Base-by-base conservation (phyloP, 345 rosid species). In the Heritiera littoralis region DNA sequence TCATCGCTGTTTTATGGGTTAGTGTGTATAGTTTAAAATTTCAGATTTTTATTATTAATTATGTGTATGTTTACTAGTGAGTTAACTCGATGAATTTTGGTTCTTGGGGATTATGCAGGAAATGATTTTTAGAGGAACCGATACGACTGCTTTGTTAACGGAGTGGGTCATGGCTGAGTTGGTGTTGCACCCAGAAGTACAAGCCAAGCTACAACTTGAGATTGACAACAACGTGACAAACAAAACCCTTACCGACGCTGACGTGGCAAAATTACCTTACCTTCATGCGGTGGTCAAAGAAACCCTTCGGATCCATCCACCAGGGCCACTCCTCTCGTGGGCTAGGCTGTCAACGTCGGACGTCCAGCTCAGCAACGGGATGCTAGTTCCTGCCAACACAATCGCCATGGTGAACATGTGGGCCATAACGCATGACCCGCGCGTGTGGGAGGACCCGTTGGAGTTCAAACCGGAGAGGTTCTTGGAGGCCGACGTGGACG, bases 331-430 rank as follows among this genome's bases (percentile, higher is more conserved):
- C 17, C 82, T 95, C 1, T 95, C 98, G 0, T 95, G 98, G 98
- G 97, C 98, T 38, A 88, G 98, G 9, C 80, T 95, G 20, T 90
- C 97, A 84, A 95, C 90, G 7, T 88, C 97, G 2, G 98, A 93
- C 79, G 92, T 94, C 77, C 85, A 85, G 70, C 95, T 92, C 72
- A 85, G 89, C 80, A 94, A 95, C 82, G 98, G 95, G 49, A 89
- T 93, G 93, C 58, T 89, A 58, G 43, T 95, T 28, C 98, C 98
- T 2, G 85, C 89, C 74, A 84, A 87, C 48, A 95, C 98, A 5
- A 93, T 95, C 1, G 98, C 98, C 0, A 93, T 95, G 98, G 90
- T 93, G 76, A 95, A 95, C 91, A 95, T 95, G 98, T 95, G 98
- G 98, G 98, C 98, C 65, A 95, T 95, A 55, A 85, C 95, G 1